Conservation (phyloP, 2,329 filamentous ascomycete species). For the Penicillium sp. region DNA sequence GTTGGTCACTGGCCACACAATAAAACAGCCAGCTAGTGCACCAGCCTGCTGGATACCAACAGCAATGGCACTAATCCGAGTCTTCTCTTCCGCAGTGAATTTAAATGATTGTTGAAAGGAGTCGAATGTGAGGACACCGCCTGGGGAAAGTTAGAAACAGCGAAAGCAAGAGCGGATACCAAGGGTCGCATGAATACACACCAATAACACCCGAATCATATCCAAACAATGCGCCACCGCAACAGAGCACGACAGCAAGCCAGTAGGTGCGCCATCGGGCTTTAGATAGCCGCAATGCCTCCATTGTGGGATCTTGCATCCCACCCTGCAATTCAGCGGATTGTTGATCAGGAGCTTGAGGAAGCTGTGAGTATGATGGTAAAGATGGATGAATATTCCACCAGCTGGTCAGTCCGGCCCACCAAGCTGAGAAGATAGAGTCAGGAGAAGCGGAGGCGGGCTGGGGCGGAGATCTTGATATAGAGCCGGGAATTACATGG, state of each 20-base stretch:
- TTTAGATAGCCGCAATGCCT: conserved; percentile 12
- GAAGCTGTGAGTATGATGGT: conserved; percentile 16
- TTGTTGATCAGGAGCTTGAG: conserved; percentile 12
- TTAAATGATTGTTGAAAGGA: conserved; percentile 47
- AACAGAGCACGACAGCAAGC: conserved; percentile 53
- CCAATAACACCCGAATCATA: conserved; percentile 48
- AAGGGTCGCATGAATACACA: conserved; percentile 14
- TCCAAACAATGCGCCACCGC: conserved; percentile 50
- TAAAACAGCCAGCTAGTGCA: conserved; percentile 54
- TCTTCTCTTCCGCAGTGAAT: conserved; percentile 42
- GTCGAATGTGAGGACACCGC: conserved; percentile 49
- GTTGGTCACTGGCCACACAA: conserved; percentile 51
- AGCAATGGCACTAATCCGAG: conserved; percentile 49
- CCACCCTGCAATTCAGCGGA: conserved; percentile 2
- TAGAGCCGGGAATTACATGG: conserved; percentile 9
- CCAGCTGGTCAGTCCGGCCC: conserved; percentile 10
- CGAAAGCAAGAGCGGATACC: neutral
- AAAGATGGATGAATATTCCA: conserved; percentile 5
- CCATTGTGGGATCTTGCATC: conserved; percentile 7
- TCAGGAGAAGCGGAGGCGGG: conserved; percentile 12
- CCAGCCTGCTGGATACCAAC: conserved; percentile 55
- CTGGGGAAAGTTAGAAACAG: conserved; percentile 17
- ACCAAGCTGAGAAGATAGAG: conserved; percentile 7
- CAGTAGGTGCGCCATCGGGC: conserved; percentile 53
- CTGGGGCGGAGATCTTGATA: conserved; percentile 9